Evolutionary conservation across 768 basidiomycete species (phyloP).

Genomic region (Rhizopogon vinicolor): DNA sequence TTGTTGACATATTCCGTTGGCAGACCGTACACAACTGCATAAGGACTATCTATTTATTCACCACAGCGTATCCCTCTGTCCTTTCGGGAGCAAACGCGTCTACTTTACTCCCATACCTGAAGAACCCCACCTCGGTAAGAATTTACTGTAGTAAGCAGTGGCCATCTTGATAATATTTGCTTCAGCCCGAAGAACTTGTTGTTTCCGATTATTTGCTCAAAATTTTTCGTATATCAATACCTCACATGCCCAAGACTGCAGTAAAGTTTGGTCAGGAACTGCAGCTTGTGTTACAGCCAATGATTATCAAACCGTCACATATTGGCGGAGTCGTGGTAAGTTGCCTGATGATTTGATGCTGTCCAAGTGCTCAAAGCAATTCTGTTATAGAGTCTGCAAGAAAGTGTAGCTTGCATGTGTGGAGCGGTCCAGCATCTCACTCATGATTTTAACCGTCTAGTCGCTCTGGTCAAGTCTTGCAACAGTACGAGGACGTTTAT

Average conservation of each 20-base stretch:
- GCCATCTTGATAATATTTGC: slow-evolving; percentile 1
- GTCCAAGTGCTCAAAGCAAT: background rate
- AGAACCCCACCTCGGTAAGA: slow-evolving; percentile 70
- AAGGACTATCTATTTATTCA: slow-evolving; percentile 79
- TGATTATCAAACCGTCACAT: slow-evolving; percentile 84
- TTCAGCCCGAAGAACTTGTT: slow-evolving; percentile 74
- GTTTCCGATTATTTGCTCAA: slow-evolving; percentile 85
- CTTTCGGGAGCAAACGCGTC: slow-evolving; percentile 83
- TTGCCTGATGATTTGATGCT: background rate
- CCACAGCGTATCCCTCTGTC: slow-evolving; percentile 76
- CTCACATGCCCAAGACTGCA: slow-evolving; percentile 86
- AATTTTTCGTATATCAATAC: slow-evolving; percentile 82
- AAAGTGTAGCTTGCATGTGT: slow-evolving; percentile 91
- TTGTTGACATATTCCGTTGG: slow-evolving; percentile 2
- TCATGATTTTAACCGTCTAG: slow-evolving; percentile 74
- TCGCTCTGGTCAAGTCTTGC: slow-evolving; percentile 81
- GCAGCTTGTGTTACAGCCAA: slow-evolving; percentile 75
- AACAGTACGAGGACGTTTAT: slow-evolving; percentile 47
- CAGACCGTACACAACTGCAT: slow-evolving; percentile 84
- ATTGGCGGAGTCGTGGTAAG: slow-evolving; percentile 62
- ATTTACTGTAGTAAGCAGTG: background rate
- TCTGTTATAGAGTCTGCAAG: slow-evolving; percentile 68
- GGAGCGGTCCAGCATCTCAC: slow-evolving; percentile 81
- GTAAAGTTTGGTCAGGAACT: slow-evolving; percentile 85
- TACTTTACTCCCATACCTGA: slow-evolving; percentile 86